Evolutionary conservation across 2,329 filamentous ascomycete species (phyloP), one percentile per base, ranked within the genome.

Genomic region (Trichoderma cornu-damae): DNA sequence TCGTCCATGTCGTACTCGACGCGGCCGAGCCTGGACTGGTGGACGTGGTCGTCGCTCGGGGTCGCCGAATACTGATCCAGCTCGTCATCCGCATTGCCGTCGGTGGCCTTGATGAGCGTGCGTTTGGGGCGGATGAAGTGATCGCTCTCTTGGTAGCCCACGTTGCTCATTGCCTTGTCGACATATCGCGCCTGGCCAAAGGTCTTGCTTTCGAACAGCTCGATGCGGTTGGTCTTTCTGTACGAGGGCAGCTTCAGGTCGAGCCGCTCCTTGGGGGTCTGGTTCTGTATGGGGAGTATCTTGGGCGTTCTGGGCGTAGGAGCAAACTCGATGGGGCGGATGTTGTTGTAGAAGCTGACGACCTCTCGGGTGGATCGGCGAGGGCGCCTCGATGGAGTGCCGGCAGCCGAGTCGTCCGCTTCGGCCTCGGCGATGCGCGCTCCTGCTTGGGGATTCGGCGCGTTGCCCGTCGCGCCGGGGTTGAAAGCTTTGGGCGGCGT

Each of bases 1-100:
- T 99, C 94, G 68, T 99, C 94, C 94, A 99, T 99, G 71, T 99
- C 94, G 70, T 99, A 99, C 70, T 99, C 94, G 18, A 99, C 94
- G 57, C 90, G 86, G 11, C 90, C 90, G 37, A 95, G 81, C 34
- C 69, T 67, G 16, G 77, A 66, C 48, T 69, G 67, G 24, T 67
- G 64, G 44, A 60, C 54, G 11, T 65, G 63, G 2, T 72, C 72
- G 4, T 73, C 72, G 12, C 60, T 55, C 4, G 63, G 65, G 7
- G 60, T 58, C 4, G 61, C 59, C 22, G 69, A 62, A 2, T 73
- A 69, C 43, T 77, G 72, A 18, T 85, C 83, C 3, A 71, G 64
- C 37, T 86, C 84, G 47, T 86, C 83, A 48, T 86, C 83, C 30
- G 80, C 70, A 54, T 81, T 82, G 26, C 74, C 73, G 63, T 87